These are phyloP conservation scores for Narthecium ossifragum DNA, from an alignment of 106 monocot genomes.

Conservation along the genomic window DNA sequence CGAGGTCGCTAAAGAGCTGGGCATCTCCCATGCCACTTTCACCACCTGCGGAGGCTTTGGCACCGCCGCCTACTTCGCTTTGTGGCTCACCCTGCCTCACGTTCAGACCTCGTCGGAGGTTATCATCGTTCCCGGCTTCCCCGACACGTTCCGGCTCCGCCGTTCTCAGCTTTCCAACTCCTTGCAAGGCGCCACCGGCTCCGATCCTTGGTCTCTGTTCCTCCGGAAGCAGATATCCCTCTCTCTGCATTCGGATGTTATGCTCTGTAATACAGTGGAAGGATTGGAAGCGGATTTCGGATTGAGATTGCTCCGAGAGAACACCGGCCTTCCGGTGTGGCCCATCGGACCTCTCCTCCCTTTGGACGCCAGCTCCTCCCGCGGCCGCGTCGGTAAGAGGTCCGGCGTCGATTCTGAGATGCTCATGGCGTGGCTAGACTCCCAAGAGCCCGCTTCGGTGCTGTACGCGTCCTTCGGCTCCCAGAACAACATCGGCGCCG, in stretches of 20 bases:
- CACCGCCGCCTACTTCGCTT: slow-evolving; percentile 19
- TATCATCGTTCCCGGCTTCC: slow-evolving; percentile 20
- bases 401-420: not conserved
- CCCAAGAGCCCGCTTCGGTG: slow-evolving; percentile 3
- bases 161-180: slow-evolving; percentile 9
- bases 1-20: slow-evolving; percentile 18
- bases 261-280: slow-evolving; percentile 26
- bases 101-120: slow-evolving; percentile 6
- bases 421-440: slow-evolving; percentile 10
- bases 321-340: slow-evolving; percentile 7
- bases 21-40: slow-evolving; percentile 31
- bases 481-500: slow-evolving; percentile 12
- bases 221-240: not conserved
- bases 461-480: slow-evolving; percentile 28
- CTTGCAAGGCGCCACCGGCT: not conserved
- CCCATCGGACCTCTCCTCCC: not conserved
- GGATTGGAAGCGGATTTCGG: slow-evolving; percentile 15
- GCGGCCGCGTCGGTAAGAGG: too few species aligned
- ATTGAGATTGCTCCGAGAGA: not conserved
- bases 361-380: too few species aligned
- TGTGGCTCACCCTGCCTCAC: slow-evolving; percentile 28
- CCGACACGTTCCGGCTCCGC: slow-evolving; percentile 13
- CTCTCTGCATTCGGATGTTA: not conserved
- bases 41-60: slow-evolving; percentile 30
- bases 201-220: slow-evolving; percentile 6